Base-by-base conservation (phyloP, 768 basidiomycete genomes). In the Tylopilus vinaceipallidus region DNA sequence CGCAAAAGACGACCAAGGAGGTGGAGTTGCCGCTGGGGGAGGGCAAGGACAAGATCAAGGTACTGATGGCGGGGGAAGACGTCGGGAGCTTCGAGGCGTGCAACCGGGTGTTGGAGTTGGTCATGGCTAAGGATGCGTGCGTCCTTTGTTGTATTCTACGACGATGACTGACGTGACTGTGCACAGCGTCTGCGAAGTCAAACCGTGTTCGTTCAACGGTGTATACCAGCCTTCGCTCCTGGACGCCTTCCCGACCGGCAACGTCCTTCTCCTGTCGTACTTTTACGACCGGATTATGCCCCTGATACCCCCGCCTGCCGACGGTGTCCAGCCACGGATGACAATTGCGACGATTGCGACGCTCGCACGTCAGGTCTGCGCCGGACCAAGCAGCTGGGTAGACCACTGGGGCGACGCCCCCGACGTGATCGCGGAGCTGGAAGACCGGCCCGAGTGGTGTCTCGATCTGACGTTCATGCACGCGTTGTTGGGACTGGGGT, bases 401-500 rank as follows among this genome's bases (percentile, higher is more conserved):
- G 59, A 69, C 23, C 71, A 71, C 34, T 81, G 78, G 79, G 68
- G 70, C n/a, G 50, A 61, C 14, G 67, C 77, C 63, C 62, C 69
- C 6, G 66, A 63, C 1, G 79, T 80, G 30, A 74, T 86, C 66
- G 75, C 69, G 1, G 95, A 97, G 62, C 73, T 98, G 6, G 74
- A 80, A 41, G 90, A 75, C 41, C 76, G 95, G 10, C 94, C 95
- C 0, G 95, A 98, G 74, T 95, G 88, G 77, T 99, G 97, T 67
- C 77, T 98, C 34, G 95, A 99, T 66, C 68, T 98, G 62, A 98
- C 91, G 36, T 99, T 95, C 68, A 91, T 93, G 94, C 84, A 97
- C 62, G 85, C 82, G 41, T 67, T 99, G 53, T 68, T 98, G 49
- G 76, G 87, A 50, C 74, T 92, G 2, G 95, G 95, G 26, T 99